Percentiles rank a stretch among this genome's conserved stretches.
phyloP scores from a whole-genome alignment of 345 rosid genomes.

The Viola odorata region DNA sequence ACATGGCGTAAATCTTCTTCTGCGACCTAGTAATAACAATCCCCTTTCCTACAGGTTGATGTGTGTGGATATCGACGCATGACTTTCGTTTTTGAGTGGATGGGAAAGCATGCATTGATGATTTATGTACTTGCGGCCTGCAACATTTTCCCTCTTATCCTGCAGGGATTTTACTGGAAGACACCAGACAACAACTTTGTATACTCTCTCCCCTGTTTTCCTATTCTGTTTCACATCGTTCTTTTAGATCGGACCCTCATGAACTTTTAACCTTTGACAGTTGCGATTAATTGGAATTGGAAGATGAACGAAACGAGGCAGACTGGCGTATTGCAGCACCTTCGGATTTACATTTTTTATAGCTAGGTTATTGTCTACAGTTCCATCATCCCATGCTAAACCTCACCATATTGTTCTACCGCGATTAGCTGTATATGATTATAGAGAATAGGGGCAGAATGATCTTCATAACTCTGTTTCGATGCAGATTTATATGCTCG shows the following conservation, averaged over 20 bases:
- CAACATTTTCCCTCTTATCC: conserved; percentile 54
- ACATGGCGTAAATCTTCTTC: too few species aligned
- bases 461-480: background rate
- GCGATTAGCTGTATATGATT: background rate
- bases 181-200: conserved; percentile 66
- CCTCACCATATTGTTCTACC: background rate
- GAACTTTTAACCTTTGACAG: conserved; percentile 21
- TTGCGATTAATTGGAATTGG: conserved; percentile 42
- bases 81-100: conserved; percentile 65
- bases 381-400: background rate
- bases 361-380: background rate
- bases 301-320: conserved; percentile 14
- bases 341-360: background rate
- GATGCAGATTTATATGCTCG: background rate
- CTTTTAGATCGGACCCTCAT: background rate
- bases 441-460: background rate
- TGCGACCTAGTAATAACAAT: background rate
- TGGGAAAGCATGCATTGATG: conserved; percentile 70
- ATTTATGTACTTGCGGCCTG: conserved; percentile 58
- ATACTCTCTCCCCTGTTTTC: conserved; percentile 1
- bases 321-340: background rate
- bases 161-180: conserved; percentile 82
- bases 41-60: conserved; percentile 46
- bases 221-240: background rate
- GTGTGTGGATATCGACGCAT: conserved; percentile 42